Base-by-base conservation (phyloP, 176 grass and related monocot species). In the Dendrocalamus sinicus region DNA sequence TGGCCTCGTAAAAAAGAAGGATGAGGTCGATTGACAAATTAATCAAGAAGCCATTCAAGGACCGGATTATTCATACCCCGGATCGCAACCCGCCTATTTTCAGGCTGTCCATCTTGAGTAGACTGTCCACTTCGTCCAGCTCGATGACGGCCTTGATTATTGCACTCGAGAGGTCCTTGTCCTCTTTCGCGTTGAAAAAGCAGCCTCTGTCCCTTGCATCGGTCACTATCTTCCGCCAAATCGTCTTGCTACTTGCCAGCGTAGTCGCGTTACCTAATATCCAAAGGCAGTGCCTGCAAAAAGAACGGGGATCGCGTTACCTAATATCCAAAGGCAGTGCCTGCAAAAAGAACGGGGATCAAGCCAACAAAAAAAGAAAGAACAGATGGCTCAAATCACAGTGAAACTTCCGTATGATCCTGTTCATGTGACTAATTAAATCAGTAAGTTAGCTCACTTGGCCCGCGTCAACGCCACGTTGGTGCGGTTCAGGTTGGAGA, bases 401-500 rank as follows among this genome's bases (percentile, higher is more conserved):
- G 50, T 4, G 50, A 16, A 52, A 52, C 14, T 12, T 12, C 48
- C 12, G 28, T 37, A 66, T 39, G 14, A 39, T 67, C 64, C 37
- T 39, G 9, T 19, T 1, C 7, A 48, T 8, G 12, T 0, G 10
- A 32, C 19, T n/a, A 15, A 11, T 2, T 1, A 19, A 30, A 75
- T 22, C 6, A 66, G 16, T 1, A 1, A 5, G 30, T 6, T 40
- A 22, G n/a, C 81, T 61, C 46, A 93, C 93, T 88, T 93, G 23
- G 93, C 93, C 54, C 91, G 81, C 1, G 93, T 95, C 37, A 93
- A 74, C 16, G 88, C 91, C n/a, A 93, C 91, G 24, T 93, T 93
- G 20, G 91, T 91, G 45, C 93, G 91, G 71, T 91, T 85, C 10
- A 5, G 0, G 83, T 95, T 70, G 30, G 81, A 17, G 64, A 95